A percentile compares a stretch with the other conserved stretches of the same genome.
phyloP scores from a whole-genome alignment of 306 rosid genomes.

The Vigna trinervia region DNA sequence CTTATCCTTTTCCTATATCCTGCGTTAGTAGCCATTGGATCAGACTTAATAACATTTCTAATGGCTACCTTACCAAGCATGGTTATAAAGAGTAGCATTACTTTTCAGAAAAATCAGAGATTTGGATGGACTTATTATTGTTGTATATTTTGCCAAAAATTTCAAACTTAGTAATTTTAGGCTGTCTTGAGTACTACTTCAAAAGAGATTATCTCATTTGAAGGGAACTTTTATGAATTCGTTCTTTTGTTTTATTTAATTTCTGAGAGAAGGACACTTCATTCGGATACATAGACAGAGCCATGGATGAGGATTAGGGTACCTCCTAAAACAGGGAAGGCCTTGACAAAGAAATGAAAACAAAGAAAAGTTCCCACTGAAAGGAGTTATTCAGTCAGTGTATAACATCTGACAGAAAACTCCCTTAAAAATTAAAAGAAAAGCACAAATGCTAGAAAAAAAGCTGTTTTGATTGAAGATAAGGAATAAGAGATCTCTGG shows the following conservation, averaged over 20 bases:
- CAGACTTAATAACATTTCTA: constrained; percentile 32
- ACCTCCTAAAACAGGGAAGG: constrained; percentile 4
- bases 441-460: too few species aligned
- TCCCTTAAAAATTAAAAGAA: too few species aligned
- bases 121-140: constrained; percentile 9
- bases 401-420: too few species aligned
- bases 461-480: too few species aligned
- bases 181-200: constrained; percentile 11
- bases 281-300: constrained; percentile 8
- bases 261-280: neutral
- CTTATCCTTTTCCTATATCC: constrained; percentile 34
- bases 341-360: neutral
- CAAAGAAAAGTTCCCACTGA: neutral
- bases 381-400: neutral
- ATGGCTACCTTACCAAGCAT: constrained; percentile 15
- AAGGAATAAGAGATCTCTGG: too few species aligned
- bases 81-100: neutral
- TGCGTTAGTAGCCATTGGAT: constrained; percentile 21
- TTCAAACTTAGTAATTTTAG: constrained; percentile 25
- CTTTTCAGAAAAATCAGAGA: constrained; percentile 7
- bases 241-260: neutral
- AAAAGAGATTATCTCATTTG: constrained; percentile 26
- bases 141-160: constrained; percentile 16
- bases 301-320: neutral
- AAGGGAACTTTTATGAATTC: constrained; percentile 19